These are phyloP conservation scores for Neurospora sublineolata DNA, from an alignment of 495 filamentous ascomycete species.

Conservation along the genomic window DNA sequence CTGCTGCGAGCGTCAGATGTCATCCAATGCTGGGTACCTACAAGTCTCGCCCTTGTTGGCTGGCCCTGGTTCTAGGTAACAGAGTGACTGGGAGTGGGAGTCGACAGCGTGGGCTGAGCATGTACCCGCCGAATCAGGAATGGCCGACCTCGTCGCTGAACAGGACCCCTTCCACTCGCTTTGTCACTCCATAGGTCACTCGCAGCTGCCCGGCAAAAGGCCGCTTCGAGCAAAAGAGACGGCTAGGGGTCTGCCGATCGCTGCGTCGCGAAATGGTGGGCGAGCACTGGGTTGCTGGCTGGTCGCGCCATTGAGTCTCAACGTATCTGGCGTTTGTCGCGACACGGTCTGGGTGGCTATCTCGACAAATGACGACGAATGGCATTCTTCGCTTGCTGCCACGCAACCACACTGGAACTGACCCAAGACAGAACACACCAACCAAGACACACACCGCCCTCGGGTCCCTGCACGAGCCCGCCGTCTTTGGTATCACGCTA, in stretches of 20 bases:
- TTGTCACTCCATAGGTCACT: not conserved
- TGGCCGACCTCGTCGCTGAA: not conserved
- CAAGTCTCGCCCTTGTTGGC: not conserved
- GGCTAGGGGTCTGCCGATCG: constrained; percentile 3
- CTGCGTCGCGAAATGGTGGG: constrained; percentile 7
- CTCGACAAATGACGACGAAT: constrained; percentile 19
- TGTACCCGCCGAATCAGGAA: not conserved
- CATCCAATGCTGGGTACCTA: constrained; percentile 4
- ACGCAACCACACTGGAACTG: constrained; percentile 6
- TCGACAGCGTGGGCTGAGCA: not conserved
- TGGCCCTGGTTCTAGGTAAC: not conserved
- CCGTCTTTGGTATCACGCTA: not conserved
- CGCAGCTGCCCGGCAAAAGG: not conserved
- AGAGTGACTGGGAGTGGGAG: not conserved
- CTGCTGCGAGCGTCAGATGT: constrained; percentile 9
- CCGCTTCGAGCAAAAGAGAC: constrained; percentile 8
- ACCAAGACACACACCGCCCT: not conserved
- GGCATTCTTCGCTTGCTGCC: constrained; percentile 11
- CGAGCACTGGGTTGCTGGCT: constrained; percentile 14
- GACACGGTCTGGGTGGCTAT: constrained; percentile 12
- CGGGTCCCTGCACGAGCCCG: not conserved
- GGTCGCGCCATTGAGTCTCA: not conserved
- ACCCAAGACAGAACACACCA: not conserved
- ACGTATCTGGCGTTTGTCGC: constrained; percentile 1
- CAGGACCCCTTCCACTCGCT: not conserved